Evolutionary conservation across 2,329 filamentous ascomycete species (phyloP).

Genomic region (Fusarium cicatricum): DNA sequence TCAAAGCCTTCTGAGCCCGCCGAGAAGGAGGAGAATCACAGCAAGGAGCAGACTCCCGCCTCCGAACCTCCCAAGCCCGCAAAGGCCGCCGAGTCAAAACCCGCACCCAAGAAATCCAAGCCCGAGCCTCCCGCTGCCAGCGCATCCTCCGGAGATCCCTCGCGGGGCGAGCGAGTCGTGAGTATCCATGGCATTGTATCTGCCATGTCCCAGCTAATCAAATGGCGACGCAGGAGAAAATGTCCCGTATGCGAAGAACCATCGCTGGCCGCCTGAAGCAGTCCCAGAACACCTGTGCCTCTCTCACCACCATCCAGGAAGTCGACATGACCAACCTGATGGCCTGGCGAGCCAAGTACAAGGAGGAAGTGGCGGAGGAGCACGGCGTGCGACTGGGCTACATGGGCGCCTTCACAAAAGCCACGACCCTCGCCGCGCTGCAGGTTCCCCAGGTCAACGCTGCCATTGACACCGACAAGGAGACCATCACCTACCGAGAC

Average conservation of each 20-base stretch:
- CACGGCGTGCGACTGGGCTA: conserved; percentile 63
- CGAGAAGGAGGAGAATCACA: conserved; percentile 27
- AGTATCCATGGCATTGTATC: neutral
- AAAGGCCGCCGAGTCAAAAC: conserved; percentile 28
- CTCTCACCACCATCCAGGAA: conserved; percentile 67
- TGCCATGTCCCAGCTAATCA: neutral
- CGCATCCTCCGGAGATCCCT: conserved; percentile 11
- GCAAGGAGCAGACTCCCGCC: conserved; percentile 21
- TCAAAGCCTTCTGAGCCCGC: conserved; percentile 11
- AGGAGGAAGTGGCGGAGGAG: conserved; percentile 50
- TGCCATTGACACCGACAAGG: conserved; percentile 62
- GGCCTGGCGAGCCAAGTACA: conserved; percentile 70
- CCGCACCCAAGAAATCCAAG: conserved; percentile 27
- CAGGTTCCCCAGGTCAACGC: conserved; percentile 78
- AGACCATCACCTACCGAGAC: conserved; percentile 65
- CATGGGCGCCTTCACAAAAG: conserved; percentile 81
- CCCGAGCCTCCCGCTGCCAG: conserved; percentile 14
- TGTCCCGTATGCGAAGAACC: conserved; percentile 77
- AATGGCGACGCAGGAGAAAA: conserved; percentile 37
- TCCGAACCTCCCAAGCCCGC: conserved; percentile 23
- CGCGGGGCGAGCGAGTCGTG: conserved; percentile 34
- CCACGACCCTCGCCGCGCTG: conserved; percentile 69
- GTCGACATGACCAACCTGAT: conserved; percentile 70
- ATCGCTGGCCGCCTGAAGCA: conserved; percentile 74
- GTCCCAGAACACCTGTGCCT: conserved; percentile 73